Evolutionary conservation across 139 green algal genomes (phyloP).

Genomic region (Coccomyxa sp.): DNA sequence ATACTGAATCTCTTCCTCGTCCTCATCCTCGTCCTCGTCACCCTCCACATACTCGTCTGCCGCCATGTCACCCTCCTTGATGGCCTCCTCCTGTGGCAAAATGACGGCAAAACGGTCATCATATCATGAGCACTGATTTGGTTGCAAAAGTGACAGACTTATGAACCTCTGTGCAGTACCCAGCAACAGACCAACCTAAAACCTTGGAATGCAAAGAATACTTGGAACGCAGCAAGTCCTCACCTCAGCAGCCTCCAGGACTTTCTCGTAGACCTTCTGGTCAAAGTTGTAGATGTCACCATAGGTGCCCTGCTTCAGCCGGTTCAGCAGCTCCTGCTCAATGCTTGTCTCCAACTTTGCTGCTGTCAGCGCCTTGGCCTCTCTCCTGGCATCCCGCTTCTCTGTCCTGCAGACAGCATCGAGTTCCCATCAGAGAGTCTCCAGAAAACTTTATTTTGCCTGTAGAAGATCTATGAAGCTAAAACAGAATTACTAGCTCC

Average conservation of each 20-base stretch:
- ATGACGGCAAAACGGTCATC: neutral
- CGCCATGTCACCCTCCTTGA: constrained; percentile 4
- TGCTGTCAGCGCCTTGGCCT: constrained; percentile 89
- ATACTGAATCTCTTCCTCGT: constrained; percentile 65
- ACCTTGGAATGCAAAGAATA: neutral
- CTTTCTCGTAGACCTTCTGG: constrained; percentile 84
- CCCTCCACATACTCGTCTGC: constrained; percentile 9
- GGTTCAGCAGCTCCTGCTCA: constrained; percentile 88
- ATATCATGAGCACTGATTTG: neutral
- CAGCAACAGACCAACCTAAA: neutral
- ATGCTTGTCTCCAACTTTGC: constrained; percentile 86
- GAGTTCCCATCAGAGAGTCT: too few species aligned
- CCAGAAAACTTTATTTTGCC: too few species aligned
- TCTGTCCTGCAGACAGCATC: constrained; percentile 33
- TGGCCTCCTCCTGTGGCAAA: too few species aligned
- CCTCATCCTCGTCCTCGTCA: constrained; percentile 12
- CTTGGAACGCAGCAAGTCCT: neutral
- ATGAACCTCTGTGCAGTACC: neutral
- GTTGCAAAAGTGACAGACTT: neutral
- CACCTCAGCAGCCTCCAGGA: constrained; percentile 23
- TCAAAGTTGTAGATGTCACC: constrained; percentile 99
- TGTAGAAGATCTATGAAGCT: too few species aligned
- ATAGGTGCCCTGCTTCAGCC: constrained; percentile 94
- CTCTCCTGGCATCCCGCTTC: constrained; percentile 73
- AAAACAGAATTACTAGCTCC: too few species aligned